These are phyloP conservation scores for Leccinellum luteum DNA, from an alignment of 768 basidiomycete species.

Conservation along the genomic window DNA sequence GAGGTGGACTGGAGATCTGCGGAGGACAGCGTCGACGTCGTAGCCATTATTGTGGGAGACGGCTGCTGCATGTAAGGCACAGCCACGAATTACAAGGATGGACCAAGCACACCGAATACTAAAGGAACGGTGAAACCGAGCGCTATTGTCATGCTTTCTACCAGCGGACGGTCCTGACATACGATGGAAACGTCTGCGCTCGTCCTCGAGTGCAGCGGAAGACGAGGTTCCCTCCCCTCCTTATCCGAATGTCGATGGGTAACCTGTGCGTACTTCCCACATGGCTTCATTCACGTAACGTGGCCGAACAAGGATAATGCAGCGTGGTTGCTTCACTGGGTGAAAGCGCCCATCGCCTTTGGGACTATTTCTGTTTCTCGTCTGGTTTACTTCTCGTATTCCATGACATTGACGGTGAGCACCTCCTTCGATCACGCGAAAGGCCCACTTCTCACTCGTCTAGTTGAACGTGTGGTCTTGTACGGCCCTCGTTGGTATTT, in stretches of 20 bases:
- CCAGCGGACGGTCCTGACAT: not conserved
- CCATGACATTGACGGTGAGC: slow-evolving; percentile 82
- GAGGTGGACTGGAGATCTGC: slow-evolving; percentile 36
- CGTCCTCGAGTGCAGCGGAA: slow-evolving; percentile 32
- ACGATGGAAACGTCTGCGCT: slow-evolving; percentile 26
- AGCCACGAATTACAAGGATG: slow-evolving; percentile 27
- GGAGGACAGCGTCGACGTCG: slow-evolving; percentile 30
- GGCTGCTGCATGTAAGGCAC: slow-evolving; percentile 12
- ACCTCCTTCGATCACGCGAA: not conserved
- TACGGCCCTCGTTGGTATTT: slow-evolving; percentile 68
- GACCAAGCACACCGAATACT: not conserved
- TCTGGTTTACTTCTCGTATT: slow-evolving; percentile 82
- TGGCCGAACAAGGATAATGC: slow-evolving; percentile 2
- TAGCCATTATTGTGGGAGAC: slow-evolving; percentile 23
- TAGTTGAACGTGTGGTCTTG: slow-evolving; percentile 93
- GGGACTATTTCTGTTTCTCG: slow-evolving; percentile 81
- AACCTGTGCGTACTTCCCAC: slow-evolving; percentile 52
- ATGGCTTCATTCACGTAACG: not conserved
- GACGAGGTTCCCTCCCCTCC: slow-evolving; percentile 69
- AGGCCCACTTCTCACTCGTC: not conserved
- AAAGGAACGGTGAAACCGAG: not conserved
- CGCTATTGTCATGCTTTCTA: not conserved
- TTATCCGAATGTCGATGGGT: slow-evolving; percentile 85
- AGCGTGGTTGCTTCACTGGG: slow-evolving; percentile 87
- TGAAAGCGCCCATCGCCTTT: slow-evolving; percentile 70